phyloP scores from a whole-genome alignment of 1,284 basidiomycete species.

The Earliella scabrosa region DNA sequence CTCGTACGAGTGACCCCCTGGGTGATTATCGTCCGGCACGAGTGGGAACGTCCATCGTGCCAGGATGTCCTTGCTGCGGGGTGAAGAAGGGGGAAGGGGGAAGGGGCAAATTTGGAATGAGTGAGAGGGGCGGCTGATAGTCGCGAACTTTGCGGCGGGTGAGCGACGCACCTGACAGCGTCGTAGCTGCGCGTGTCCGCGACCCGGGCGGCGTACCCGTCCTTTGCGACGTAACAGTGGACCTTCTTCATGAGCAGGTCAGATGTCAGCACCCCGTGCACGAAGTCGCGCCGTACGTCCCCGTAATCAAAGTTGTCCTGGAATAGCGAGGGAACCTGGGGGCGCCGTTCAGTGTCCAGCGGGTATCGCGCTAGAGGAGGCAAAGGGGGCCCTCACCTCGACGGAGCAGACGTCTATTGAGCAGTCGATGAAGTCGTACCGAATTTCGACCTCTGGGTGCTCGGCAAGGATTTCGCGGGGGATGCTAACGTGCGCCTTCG shows the following conservation, averaged over 20 bases:
- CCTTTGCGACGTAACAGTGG: slow-evolving; percentile 84
- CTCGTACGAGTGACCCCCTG: slow-evolving; percentile 81
- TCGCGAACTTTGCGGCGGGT: too few species aligned
- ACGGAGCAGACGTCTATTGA: slow-evolving; percentile 93
- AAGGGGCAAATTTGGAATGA: not conserved
- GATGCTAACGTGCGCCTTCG: slow-evolving; percentile 59
- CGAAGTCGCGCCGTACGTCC: slow-evolving; percentile 90
- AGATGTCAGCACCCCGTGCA: slow-evolving; percentile 95
- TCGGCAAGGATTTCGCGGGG: slow-evolving; percentile 72
- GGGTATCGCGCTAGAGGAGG: not conserved
- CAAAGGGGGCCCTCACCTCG: slow-evolving; percentile 56
- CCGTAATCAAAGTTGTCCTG: slow-evolving; percentile 99
- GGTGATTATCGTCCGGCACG: slow-evolving; percentile 92
- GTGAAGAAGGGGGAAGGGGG: not conserved
- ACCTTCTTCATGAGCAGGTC: slow-evolving; percentile 97
- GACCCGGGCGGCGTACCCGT: slow-evolving; percentile 88
- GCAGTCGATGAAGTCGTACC: slow-evolving; percentile 89
- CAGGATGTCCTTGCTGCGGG: slow-evolving; percentile 87
- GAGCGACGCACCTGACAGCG: slow-evolving; percentile 66
- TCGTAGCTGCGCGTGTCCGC: slow-evolving; percentile 91
- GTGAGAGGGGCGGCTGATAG: not conserved
- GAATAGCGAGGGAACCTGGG: slow-evolving; percentile 92
- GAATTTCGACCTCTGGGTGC: slow-evolving; percentile 80
- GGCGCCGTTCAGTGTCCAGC: not conserved
- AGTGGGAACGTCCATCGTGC: slow-evolving; percentile 94